phyloP scores from a whole-genome alignment of 257 asterid genomes.

The Solanum dulcamara region DNA sequence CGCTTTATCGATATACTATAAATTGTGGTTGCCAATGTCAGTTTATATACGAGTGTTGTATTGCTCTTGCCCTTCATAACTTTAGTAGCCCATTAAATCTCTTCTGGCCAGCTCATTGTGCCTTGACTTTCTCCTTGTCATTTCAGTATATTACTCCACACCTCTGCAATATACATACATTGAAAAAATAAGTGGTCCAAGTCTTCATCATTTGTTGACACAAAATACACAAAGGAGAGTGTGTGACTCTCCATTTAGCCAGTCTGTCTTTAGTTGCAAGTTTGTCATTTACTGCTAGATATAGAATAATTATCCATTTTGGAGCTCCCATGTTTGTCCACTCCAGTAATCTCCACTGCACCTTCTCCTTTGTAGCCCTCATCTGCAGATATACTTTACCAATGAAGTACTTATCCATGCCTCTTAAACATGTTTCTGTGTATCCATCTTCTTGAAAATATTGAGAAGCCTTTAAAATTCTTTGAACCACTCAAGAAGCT shows the following conservation, averaged over 20 bases:
- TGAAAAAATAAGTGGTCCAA: background rate
- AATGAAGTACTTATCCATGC: background rate
- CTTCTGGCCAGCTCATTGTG: background rate
- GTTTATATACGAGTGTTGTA: background rate
- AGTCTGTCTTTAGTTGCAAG: background rate
- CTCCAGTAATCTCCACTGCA: background rate
- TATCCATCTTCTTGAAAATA: background rate
- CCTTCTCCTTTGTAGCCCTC: background rate
- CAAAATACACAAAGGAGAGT: background rate
- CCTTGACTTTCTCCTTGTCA: background rate
- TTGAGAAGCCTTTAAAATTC: background rate
- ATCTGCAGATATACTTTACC: background rate
- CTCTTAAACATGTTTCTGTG: background rate
- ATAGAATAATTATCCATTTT: background rate
- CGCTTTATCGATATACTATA: background rate
- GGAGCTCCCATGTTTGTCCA: background rate
- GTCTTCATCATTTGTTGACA: background rate
- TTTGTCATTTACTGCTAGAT: background rate
- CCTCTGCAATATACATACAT: background rate
- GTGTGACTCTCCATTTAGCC: background rate
- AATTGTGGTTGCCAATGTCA: background rate
- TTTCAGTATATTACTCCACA: background rate
- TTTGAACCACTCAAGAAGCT: background rate
- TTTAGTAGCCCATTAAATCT: background rate
- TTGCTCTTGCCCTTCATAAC: background rate